phyloP scores from a whole-genome alignment of 352 stramenopile species.

The Globisporangium spinosum region DNA sequence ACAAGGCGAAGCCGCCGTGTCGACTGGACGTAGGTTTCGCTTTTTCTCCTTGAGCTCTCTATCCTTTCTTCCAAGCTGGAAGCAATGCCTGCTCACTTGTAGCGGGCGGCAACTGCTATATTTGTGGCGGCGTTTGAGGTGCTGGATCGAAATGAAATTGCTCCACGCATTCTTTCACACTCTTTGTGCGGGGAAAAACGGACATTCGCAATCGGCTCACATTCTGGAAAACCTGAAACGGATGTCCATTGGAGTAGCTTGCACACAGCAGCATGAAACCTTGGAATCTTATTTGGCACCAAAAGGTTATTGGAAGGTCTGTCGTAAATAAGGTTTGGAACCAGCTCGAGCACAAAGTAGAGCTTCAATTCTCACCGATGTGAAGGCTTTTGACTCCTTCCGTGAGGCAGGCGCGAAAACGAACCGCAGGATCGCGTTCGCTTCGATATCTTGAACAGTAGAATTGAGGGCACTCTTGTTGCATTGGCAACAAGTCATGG shows the following conservation, averaged over 20 bases:
- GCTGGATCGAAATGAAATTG: background rate
- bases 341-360: background rate
- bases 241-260: background rate
- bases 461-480: background rate
- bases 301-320: background rate
- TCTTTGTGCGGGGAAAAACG: background rate
- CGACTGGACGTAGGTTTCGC: slow-evolving; percentile 8
- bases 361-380: background rate
- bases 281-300: background rate
- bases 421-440: background rate
- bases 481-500: no score
- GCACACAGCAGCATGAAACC: background rate
- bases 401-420: slow-evolving; percentile 4
- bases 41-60: background rate
- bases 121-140: background rate
- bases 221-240: slow-evolving; percentile 3
- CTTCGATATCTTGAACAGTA: background rate
- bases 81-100: background rate
- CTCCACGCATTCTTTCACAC: background rate
- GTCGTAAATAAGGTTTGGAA: background rate
- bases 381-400: background rate
- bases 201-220: background rate
- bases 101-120: background rate
- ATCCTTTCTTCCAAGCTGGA: background rate
- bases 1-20: background rate